These are phyloP conservation scores for Gentiana dahurica DNA, from an alignment of 257 asterid genomes.

Conservation along the genomic window DNA sequence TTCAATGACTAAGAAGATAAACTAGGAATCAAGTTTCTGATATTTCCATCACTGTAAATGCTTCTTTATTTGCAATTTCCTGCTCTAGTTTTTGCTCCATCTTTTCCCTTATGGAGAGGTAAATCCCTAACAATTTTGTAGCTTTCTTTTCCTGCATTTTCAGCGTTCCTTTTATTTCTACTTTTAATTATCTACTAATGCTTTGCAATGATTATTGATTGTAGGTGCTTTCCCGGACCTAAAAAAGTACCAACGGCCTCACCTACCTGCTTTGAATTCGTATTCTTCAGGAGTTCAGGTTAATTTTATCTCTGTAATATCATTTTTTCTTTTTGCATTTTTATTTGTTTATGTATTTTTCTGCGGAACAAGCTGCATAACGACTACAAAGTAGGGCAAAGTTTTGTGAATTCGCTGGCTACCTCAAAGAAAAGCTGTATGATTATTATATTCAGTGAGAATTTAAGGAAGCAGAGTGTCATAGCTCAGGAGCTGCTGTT, in stretches of 20 bases:
- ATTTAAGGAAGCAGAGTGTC: no score
- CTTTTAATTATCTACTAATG: background rate
- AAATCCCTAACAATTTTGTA: background rate
- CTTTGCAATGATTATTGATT: background rate
- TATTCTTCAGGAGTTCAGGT: conserved; percentile 2
- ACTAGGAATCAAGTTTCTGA: no score
- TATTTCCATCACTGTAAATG: background rate
- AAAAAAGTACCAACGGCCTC: background rate
- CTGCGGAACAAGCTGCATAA: no score
- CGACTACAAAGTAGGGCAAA: no score
- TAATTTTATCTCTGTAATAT: background rate
- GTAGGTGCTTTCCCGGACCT: background rate
- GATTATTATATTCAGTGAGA: no score
- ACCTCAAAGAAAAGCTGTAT: no score
- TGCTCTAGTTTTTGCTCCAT: conserved; percentile 3
- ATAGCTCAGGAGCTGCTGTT: no score
- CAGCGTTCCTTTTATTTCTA: background rate
- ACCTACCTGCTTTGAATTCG: background rate
- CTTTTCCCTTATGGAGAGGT: background rate
- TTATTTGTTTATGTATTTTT: background rate
- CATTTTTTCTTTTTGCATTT: background rate
- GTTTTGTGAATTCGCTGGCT: no score
- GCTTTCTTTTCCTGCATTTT: background rate
- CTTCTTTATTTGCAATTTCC: conserved; percentile 5
- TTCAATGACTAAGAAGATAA: no score